Evolutionary conservation across 129 eudicot genomes (phyloP), one percentile per base, ranked within the genome.

Genomic region (Centrapalus pauciflorus): DNA sequence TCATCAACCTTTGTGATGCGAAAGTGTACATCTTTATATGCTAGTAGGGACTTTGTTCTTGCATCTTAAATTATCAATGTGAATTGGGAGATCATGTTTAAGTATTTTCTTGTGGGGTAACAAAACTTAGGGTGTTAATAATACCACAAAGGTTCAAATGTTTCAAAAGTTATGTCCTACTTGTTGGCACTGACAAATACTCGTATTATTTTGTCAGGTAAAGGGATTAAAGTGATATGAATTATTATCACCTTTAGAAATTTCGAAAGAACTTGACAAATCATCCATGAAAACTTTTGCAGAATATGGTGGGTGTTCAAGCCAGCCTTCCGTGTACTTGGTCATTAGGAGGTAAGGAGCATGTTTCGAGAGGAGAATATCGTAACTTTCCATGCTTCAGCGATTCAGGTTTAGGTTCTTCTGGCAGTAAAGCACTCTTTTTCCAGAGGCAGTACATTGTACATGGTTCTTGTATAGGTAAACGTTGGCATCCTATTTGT

Each of bases 301-400:
- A 66, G 85, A 67, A 72, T 67, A 83, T 83, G 89, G 83, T 70
- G 45, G 81, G 85, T 72, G 80, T 85, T 59, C 85, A 85, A 28
- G 84, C 79, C 23, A 80, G 85, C 57, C 76, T 73, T 55, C 85
- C 85, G 73, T 76, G 88, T 62, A 75, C 79, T 17, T 73, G 94
- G 87, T 71, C 77, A 19, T 73, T 71, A 51, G 78, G 83, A 35
- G 81, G 69, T 78, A 77, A 43, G 11, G 77, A 80, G 37, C 75
- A 69, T 70, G 80, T 69, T 48, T 50, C 33, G 5, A 76, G 72
- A 55, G 78, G 60, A 67, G 61, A 70, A 52, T 77, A 63, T 68
- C 66, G 60, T 71, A 79, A 64, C 26, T n/a, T 70, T 56, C 78
- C 79, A 50, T 72, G 76, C 56, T 66, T 78, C 25, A 72, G 76